Percentiles rank a stretch among this genome's conserved stretches.
Conservation (phyloP, 192 early-diverging fungal species). For the Linnemannia exigua region DNA sequence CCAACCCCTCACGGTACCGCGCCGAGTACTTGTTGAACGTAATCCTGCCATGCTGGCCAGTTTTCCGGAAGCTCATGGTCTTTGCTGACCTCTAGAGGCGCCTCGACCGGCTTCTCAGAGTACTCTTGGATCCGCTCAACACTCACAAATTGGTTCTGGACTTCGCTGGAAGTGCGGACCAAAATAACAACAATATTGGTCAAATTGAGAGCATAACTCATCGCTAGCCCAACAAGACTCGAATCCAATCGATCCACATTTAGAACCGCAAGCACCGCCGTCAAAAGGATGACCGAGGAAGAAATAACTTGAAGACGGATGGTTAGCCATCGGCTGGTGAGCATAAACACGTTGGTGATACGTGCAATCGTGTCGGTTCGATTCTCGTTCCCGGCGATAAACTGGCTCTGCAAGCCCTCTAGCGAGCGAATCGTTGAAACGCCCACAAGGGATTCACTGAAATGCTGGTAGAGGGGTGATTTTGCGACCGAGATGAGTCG, state of each 20-base stretch:
- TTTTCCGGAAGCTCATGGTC: constrained; percentile 50
- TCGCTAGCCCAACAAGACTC: constrained; percentile 83
- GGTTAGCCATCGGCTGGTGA: constrained; percentile 83
- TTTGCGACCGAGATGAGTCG: constrained; percentile 76
- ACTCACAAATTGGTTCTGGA: constrained; percentile 86
- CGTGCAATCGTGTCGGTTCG: constrained; percentile 22
- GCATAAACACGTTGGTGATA: constrained; percentile 57
- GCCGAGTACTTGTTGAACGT: constrained; percentile 46
- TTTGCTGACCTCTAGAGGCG: constrained; percentile 62
- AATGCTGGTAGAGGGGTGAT: constrained; percentile 83
- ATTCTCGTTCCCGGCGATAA: constrained; percentile 65
- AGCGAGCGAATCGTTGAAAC: constrained; percentile 87
- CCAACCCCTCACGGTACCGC: constrained; percentile 55
- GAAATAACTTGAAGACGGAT: constrained; percentile 78
- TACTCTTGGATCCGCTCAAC: constrained; percentile 92
- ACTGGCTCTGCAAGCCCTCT: constrained; percentile 64
- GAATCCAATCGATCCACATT: constrained; percentile 68
- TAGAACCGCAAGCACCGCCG: constrained; percentile 71
- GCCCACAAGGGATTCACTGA: constrained; percentile 83
- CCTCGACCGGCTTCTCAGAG: constrained; percentile 80
- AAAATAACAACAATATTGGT: constrained; percentile 79
- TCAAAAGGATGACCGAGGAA: constrained; percentile 72
- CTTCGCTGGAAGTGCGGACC: constrained; percentile 73
- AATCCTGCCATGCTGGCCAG: constrained; percentile 57
- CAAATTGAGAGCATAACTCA: constrained; percentile 87